phyloP scores from a whole-genome alignment of 2,329 filamentous ascomycete genomes.

The Diaporthe sp. region DNA sequence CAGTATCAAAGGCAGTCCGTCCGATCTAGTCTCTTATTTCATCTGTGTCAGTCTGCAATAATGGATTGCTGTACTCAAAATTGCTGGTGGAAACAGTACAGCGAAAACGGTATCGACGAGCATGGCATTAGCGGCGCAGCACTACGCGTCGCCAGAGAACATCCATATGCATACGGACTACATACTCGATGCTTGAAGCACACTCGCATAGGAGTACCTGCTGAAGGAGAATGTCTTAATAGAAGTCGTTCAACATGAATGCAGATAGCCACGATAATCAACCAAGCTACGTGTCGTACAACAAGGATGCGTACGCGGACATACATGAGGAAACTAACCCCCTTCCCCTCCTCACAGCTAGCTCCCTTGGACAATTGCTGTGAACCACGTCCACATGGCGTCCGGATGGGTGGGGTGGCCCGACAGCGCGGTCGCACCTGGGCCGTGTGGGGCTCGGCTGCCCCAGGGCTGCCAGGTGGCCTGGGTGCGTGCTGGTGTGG shows the following conservation, averaged over 20 bases:
- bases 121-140: not conserved
- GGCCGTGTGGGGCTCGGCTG: conserved; percentile 16
- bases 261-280: not conserved
- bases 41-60: not conserved
- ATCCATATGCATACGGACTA: not conserved
- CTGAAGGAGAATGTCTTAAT: no score
- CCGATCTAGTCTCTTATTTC: no score
- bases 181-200: not conserved
- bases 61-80: no score
- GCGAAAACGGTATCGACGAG: not conserved
- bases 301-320: no score
- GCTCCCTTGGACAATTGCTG: not conserved
- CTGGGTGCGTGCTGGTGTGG: not conserved
- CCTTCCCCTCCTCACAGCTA: not conserved
- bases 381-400: conserved; percentile 9
- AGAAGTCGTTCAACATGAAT: not conserved
- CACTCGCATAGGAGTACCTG: not conserved
- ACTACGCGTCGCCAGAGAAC: not conserved
- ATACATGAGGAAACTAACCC: not conserved
- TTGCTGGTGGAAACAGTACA: no score
- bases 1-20: not conserved
- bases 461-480: not conserved
- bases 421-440: conserved; percentile 28
- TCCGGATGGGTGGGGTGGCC: conserved; percentile 19
- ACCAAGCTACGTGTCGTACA: not conserved